Percentiles rank a stretch among this genome's conserved stretches.
Evolutionary conservation across 129 eudicot genomes (phyloP).

Genomic region (Ambrosia trifida): DNA sequence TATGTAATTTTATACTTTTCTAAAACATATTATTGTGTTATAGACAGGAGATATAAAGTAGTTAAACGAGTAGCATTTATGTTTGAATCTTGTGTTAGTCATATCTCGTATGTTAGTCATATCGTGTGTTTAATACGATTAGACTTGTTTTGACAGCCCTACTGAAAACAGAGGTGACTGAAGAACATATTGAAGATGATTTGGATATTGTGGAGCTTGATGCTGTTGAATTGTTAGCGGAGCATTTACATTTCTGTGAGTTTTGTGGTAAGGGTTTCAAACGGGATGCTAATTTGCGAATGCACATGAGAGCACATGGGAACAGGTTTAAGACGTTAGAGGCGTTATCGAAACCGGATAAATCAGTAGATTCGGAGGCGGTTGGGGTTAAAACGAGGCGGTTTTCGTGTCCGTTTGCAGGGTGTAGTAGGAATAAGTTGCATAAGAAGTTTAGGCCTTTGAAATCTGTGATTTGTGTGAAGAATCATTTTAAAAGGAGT

Average conservation of each 20-base stretch:
- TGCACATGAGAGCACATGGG: slow-evolving; percentile 98
- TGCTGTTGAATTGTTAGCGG: slow-evolving; percentile 74
- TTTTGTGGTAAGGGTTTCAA: slow-evolving; percentile 92
- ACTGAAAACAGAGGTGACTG: slow-evolving; percentile 28
- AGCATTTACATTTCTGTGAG: slow-evolving; percentile 78
- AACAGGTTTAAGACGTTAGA: slow-evolving; percentile 70
- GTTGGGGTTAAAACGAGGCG: slow-evolving; percentile 31
- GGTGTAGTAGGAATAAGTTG: slow-evolving; percentile 68
- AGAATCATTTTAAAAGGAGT: slow-evolving; percentile 89
- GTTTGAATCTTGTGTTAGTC: no score
- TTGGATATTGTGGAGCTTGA: slow-evolving; percentile 71
- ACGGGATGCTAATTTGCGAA: slow-evolving; percentile 90
- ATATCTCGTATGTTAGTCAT: no score
- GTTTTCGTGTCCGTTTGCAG: slow-evolving; percentile 79
- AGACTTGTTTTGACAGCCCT: no score
- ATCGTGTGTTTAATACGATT: no score
- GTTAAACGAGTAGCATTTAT: no score
- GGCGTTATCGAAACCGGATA: slow-evolving; percentile 72
- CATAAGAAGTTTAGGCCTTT: slow-evolving; percentile 71
- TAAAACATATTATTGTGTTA: no score
- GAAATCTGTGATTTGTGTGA: slow-evolving; percentile 74
- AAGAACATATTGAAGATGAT: slow-evolving; percentile 31
- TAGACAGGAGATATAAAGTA: no score
- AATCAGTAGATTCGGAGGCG: slow-evolving; percentile 10
- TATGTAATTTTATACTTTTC: no score